Base-by-base conservation (phyloP, 2,329 filamentous ascomycete genomes). In the Xylariaceae sp. region DNA sequence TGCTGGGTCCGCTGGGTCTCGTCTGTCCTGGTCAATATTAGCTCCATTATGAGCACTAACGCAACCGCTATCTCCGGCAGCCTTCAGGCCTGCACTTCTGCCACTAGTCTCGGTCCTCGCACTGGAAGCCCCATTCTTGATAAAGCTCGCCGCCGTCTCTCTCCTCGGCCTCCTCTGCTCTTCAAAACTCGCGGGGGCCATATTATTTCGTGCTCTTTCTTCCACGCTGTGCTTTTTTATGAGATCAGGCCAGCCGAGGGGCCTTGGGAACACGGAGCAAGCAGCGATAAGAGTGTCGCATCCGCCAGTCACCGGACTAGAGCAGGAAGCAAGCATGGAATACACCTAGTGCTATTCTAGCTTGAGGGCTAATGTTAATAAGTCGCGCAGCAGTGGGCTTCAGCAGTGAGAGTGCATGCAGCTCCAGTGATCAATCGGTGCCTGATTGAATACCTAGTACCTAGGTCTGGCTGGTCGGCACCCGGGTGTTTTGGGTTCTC, bases 71-170 rank as follows among this genome's bases (percentile, higher is more conserved):
- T 53, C 60, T 57, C 53, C 53, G 58, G 54, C 49, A 35, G 37
- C 23, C 39, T 44, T 39, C 45, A 30, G 11, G 30, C 49, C 39
- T 34, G 48, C 45, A 15, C 47, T 53, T 41, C 34, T 39, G 41
- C 17, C 4, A 7, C 52, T 30, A n/a, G 9, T n/a, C n/a, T 44
- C 44, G 13, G 5, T 17, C 9, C 18, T 30, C 45, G 37, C 30
- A 44, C 13, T 34, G 44, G 51, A 57, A 54, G 52, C 61, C 52
- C 57, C 57, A 60, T 30, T 30, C 23, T 63, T 58, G 35, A 47
- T 39, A 51, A 57, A 59, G 56, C 55, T 57, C 57, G 56, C 62
- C 51, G 55, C 59, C 61, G 62, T 65, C 55, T 56, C 34, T 58
- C 57, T 55, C 53, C 55, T 37, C 47, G 54, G 50, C 58, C 57